phyloP scores from a whole-genome alignment of 208 protist species.

The Leishmania guyanensis region DNA sequence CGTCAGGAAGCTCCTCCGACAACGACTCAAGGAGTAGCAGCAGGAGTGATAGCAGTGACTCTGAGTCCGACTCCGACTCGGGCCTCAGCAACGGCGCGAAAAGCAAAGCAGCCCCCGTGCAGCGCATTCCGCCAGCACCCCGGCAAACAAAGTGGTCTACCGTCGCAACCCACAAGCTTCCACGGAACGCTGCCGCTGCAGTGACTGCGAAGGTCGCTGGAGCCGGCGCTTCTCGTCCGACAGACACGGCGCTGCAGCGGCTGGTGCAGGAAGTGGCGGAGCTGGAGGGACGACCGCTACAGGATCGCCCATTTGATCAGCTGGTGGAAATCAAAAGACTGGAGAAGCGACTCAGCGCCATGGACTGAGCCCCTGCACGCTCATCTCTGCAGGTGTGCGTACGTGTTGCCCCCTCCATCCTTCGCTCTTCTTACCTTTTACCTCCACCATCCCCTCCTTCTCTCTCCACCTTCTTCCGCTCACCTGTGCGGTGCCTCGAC shows the following conservation, averaged over 20 bases:
- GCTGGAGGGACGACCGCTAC: slow-evolving; percentile 17
- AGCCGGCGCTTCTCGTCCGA: not conserved
- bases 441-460: not conserved
- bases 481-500: not conserved
- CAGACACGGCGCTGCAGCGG: slow-evolving; percentile 4
- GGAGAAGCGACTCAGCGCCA: slow-evolving; percentile 24
- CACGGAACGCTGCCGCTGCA: not conserved
- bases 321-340: slow-evolving; percentile 25
- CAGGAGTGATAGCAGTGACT: not conserved
- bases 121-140: not conserved
- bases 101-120: not conserved
- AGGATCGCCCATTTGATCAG: slow-evolving; percentile 30
- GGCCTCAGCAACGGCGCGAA: not conserved
- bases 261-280: slow-evolving; percentile 16
- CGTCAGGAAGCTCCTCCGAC: slow-evolving; percentile 2
- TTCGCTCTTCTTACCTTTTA: not conserved
- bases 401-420: not conserved
- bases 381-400: not conserved
- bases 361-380: not conserved
- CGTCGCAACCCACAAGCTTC: slow-evolving; percentile 15
- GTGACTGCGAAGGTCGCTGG: not conserved
- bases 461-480: not conserved
- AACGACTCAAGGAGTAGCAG: slow-evolving; percentile 13
- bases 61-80: slow-evolving; percentile 6
- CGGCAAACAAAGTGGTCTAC: not conserved